Base-by-base conservation (phyloP, 805 yeast species). In the Spathaspora boniae region DNA sequence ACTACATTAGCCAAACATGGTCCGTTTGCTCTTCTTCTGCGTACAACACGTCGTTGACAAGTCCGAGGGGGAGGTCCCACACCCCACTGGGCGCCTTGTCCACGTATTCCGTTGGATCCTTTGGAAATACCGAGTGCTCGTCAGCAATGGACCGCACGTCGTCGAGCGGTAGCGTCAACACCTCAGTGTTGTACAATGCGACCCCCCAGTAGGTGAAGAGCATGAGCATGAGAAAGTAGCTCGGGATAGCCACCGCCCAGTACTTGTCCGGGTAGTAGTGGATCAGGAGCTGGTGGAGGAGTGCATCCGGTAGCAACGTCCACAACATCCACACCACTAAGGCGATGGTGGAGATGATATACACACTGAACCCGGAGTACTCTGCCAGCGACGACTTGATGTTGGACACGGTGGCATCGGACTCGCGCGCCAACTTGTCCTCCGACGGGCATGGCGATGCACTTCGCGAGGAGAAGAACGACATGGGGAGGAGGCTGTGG, bases 161-260 rank as follows among this genome's bases (percentile, higher is more conserved):
- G 44, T 76, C 70, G 30, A 86, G 59, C 2, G 69, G 62, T 1
- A 72, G 65, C 0, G 96, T 82, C 46, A 78, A 68, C 11, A 78
- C 71, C 52, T 91, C 97, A n/a, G 77, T 74, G 47, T 86, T 85
- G 64, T 83, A 87, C 26, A 79, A 57, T 2, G 80, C 78, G 28
- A 89, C 58, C 7, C 80, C 86, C 2, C 83, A 64, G 54, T 89
- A 91, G 0, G 72, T 74, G 51, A 76, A 88, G 12, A 80, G 60
- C 87, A 89, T 80, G 8, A 70, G 55, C 70, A 86, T 77, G 20
- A 91, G 59, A 4, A 82, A 69, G 45, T 76, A 76, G 9, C 86
- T 69, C 4, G 96, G 95, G 2, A 85, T 56, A 1, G 86, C 84
- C 23, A 85, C 53, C 2, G 95, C 81, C 98, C 98, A 93, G 80